Conservation (phyloP, 129 eudicot species). For the Lactuca saligna region DNA sequence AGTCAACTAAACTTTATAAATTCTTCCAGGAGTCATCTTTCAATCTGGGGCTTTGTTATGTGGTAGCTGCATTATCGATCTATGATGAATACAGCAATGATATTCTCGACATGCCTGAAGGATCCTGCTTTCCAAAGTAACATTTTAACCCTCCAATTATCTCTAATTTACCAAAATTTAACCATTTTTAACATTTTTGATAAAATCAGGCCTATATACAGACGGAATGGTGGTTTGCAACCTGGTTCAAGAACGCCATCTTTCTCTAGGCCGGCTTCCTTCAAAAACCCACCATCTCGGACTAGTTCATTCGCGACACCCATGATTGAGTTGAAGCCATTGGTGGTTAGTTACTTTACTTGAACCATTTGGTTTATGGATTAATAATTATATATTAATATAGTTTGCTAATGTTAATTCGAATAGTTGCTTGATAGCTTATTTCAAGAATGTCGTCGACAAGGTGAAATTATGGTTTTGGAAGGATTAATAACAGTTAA, state of each 20-base stretch:
- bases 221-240: slow-evolving; percentile 36
- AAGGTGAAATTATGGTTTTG: slow-evolving; percentile 66
- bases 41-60: slow-evolving; percentile 75
- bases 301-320: slow-evolving; percentile 50
- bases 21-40: slow-evolving; percentile 69
- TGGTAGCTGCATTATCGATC: slow-evolving; percentile 75
- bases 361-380: not conserved
- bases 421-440: slow-evolving; percentile 66
- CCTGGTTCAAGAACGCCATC: slow-evolving; percentile 50
- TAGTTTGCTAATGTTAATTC: slow-evolving; percentile 15
- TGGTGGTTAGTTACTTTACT: slow-evolving; percentile 60
- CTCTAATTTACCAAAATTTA: not conserved
- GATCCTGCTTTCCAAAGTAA: slow-evolving; percentile 91
- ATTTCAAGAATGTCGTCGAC: slow-evolving; percentile 55
- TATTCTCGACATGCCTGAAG: slow-evolving; percentile 93
- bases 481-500: slow-evolving; percentile 67
- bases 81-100: slow-evolving; percentile 95
- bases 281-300: slow-evolving; percentile 60
- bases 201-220: slow-evolving; percentile 60
- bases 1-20: slow-evolving; percentile 1
- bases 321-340: slow-evolving; percentile 71
- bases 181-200: slow-evolving; percentile 1
- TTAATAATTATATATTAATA: not conserved
- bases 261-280: slow-evolving; percentile 53
- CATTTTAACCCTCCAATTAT: not conserved